Evolutionary conservation across 2,329 filamentous ascomycete genomes (phyloP), one percentile per base, ranked within the genome.

Genomic region (Cadophora sp.): DNA sequence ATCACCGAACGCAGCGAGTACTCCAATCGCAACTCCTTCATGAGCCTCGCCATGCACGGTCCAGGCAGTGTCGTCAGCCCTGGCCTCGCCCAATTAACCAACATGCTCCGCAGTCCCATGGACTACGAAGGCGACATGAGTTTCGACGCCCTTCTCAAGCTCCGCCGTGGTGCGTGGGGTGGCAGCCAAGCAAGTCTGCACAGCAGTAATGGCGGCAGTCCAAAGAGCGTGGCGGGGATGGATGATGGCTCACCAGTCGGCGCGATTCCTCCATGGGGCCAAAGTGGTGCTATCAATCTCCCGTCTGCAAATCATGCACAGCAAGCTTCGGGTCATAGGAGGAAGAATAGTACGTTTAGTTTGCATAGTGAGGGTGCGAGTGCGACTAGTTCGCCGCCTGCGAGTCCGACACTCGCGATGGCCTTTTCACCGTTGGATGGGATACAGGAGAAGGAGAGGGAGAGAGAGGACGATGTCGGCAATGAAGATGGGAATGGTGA

Each of bases 1-100:
- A 98, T 99, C 74, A 98, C 95, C 0, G 96, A 98, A 79, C 88
- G 94, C 14, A 97, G 93, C 68, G 96, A 99, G 80, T 97, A 97
- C 83, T 97, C 93, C 51, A 97, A 97, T 68, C 89, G 96, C 55
- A 98, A 97, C 77, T 97, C 92, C 0, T 88, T 97, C 68, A 82
- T 95, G 69, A 84, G 83, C 8, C 81, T 89, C 37, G 79, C 80
- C 27, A 80, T 82, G 64, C 80, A 81, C 59, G 77, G 80, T 12
- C 81, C 82, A 2, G 77, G 74, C 27, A 80, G 84, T 0, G 75
- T 93, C 2, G 84, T 89, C 37, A 93, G 90, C 72, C 91, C 93
- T 0, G 91, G 91, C 0, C 83, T 97, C 27, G 91, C 92, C 0
- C 92, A 97, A 77, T 82, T 97, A 27, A 91, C 92, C 0, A 83